Evolutionary conservation across 306 rosid species (phyloP).

Genomic region (Cicer bijugum): DNA sequence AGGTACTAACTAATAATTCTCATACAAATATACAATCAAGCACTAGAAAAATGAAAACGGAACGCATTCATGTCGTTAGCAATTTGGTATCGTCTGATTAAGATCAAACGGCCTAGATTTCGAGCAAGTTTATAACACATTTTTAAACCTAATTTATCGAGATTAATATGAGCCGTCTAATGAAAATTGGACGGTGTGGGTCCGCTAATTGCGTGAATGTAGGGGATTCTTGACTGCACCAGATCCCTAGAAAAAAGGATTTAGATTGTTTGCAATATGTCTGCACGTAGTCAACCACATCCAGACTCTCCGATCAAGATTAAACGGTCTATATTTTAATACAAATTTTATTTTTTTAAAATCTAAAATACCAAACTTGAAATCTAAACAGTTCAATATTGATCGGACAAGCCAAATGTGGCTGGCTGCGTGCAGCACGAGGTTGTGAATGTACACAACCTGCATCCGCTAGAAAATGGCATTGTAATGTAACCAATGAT

Average conservation of each 20-base stretch:
- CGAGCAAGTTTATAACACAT: not conserved
- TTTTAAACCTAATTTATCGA: not conserved
- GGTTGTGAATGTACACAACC: no score
- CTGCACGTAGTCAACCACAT: no score
- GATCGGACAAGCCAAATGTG: no score
- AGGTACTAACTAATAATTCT: constrained; percentile 52
- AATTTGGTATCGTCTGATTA: not conserved
- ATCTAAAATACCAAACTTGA: no score
- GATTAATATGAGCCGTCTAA: not conserved
- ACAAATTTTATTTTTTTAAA: no score
- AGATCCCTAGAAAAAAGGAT: not conserved
- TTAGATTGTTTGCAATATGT: no score
- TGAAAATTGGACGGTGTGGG: not conserved
- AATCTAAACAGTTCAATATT: no score
- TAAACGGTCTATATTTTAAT: no score
- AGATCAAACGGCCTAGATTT: not conserved
- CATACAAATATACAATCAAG: constrained; percentile 5
- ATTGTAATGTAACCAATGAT: constrained; percentile 39
- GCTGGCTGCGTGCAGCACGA: no score
- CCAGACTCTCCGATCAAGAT: no score
- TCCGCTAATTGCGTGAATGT: not conserved
- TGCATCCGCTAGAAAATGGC: not conserved
- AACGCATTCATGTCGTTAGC: not conserved
- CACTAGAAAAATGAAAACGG: constrained; percentile 6
- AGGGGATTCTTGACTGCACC: not conserved